A percentile compares a stretch with the other conserved stretches of the same genome.
phyloP scores from a whole-genome alignment of 805 yeast genomes.

The Teunomyces panamensis region DNA sequence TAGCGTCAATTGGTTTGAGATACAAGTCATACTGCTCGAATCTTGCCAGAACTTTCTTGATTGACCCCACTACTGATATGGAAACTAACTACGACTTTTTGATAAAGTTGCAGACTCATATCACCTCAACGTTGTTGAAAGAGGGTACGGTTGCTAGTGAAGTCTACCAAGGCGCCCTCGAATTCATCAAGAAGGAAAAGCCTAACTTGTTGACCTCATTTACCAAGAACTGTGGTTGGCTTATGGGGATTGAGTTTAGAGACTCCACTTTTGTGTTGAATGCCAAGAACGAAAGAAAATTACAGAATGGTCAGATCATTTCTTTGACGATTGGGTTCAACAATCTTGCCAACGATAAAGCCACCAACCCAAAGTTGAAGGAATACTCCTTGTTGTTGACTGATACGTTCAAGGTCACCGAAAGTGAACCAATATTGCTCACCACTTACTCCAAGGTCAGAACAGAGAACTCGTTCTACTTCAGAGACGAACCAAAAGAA shows the following conservation, averaged over 20 bases:
- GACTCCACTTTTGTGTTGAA: constrained; percentile 74
- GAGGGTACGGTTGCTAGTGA: constrained; percentile 68
- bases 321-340: constrained; percentile 77
- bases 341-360: constrained; percentile 48
- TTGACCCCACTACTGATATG: constrained; percentile 81
- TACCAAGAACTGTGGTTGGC: constrained; percentile 81
- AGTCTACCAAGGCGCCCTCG: constrained; percentile 63
- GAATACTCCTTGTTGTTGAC: constrained; percentile 70
- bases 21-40: constrained; percentile 88
- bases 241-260: constrained; percentile 85
- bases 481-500: constrained; percentile 57
- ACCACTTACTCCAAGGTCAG: constrained; percentile 72
- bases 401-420: constrained; percentile 75
- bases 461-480: constrained; percentile 78
- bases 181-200: constrained; percentile 51
- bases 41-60: constrained; percentile 81
- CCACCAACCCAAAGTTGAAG: constrained; percentile 49
- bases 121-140: constrained; percentile 52
- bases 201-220: constrained; percentile 66
- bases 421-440: constrained; percentile 57
- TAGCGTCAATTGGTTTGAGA: constrained; percentile 81
- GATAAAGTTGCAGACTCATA: constrained; percentile 63
- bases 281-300: constrained; percentile 62
- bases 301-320: constrained; percentile 72
- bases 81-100: constrained; percentile 77